phyloP scores from a whole-genome alignment of 2,329 filamentous ascomycete species.

The Phialophora expanda region DNA sequence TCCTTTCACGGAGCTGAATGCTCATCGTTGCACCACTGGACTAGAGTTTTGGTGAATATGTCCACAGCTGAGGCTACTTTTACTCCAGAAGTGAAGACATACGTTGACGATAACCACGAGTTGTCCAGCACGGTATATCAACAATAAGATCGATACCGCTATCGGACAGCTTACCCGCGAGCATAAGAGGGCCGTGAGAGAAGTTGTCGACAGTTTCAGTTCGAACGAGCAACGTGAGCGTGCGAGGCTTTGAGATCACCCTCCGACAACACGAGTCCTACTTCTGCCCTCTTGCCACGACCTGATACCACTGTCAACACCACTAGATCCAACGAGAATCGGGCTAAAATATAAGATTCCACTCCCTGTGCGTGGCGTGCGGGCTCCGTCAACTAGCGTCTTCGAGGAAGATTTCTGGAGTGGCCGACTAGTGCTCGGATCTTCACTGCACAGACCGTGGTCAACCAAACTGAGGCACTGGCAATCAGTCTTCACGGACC shows the following conservation, averaged over 20 bases:
- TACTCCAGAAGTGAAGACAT: neutral
- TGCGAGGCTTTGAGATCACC: neutral
- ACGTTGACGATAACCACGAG: neutral
- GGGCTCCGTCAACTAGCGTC: neutral
- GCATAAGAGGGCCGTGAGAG: neutral
- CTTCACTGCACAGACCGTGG: constrained; percentile 9
- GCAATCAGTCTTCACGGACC: neutral
- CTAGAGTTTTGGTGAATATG: neutral
- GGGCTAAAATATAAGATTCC: neutral
- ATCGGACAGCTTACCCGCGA: neutral
- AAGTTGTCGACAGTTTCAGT: neutral
- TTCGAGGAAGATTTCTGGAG: neutral
- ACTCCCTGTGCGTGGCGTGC: neutral
- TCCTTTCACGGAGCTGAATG: neutral
- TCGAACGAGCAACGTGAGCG: neutral
- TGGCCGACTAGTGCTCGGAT: constrained; percentile 2
- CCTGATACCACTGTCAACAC: neutral
- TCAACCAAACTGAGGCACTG: constrained; percentile 13
- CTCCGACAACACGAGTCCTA: neutral
- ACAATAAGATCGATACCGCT: neutral
- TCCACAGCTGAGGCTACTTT: neutral
- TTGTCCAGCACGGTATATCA: neutral
- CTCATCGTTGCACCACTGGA: neutral
- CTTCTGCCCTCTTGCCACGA: neutral
- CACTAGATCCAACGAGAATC: neutral